Base-by-base conservation (phyloP, 495 filamentous ascomycete genomes). In the Talaromyces ruber region DNA sequence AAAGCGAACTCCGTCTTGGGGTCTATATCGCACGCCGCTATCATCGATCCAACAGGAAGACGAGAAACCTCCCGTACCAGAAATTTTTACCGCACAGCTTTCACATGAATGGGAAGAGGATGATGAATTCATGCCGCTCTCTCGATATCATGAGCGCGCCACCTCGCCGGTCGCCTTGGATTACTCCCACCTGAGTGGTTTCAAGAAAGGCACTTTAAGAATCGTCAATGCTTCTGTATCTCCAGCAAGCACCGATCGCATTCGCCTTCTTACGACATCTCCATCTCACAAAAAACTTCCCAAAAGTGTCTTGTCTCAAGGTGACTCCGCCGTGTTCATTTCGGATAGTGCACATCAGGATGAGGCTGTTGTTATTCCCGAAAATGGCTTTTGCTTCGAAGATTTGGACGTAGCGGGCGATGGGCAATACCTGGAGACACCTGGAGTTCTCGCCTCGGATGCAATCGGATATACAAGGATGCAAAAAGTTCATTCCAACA, bases 161-260 rank as follows among this genome's bases (percentile, higher is more conserved):
- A 61, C 69, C 24, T 81, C 78, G 50, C 80, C 80, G 16, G 68
- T 63, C 24, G 76, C 75, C 53, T 66, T 78, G 29, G 73, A 72
- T 24, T 80, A 80, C 62, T 76, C 76, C n/a, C 77, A 82, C 62
- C 62, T 82, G 18, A 79, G 79, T 32, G 76, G 76, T 2, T 68
- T 82, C 25, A 77, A 77, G 47, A 59, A 81, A 21, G 80, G 80
- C 18, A 81, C 79, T 14, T 61, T 82, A 54, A 74, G 79, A 14
- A 75, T 82, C 3, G 80, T 81, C 2, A 82, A 82, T 61, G 74
- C 74, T 8, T 75, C 74, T 52, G 63, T 65, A 25, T 81, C 78
- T 16, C 78, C 79, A 2, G 76, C 71, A 45, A 67, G 74, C n/a
- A 75, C 73, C 45, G 71, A 77, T 24, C 73, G 71, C 9, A 65